Percentiles rank a stretch among this genome's conserved stretches.
Conservation (phyloP, 2,329 filamentous ascomycete species). For the Neopestalotiopsis sp. region DNA sequence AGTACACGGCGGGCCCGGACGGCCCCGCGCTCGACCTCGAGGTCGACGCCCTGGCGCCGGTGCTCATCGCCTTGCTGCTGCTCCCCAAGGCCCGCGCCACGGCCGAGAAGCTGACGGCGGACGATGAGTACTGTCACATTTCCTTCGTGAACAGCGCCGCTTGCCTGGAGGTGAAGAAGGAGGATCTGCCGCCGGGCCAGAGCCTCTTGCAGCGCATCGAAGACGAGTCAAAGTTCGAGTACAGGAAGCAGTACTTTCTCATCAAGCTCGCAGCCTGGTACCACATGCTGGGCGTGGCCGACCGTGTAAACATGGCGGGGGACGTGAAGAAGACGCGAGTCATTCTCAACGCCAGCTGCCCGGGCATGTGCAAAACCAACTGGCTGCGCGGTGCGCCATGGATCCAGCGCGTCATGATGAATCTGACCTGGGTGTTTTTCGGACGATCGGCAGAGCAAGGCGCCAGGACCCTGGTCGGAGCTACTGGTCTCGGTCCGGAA, state of each 20-base stretch:
- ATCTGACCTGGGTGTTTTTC: too few species aligned
- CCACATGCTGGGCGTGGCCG: constrained; percentile 20
- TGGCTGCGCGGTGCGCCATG: too few species aligned
- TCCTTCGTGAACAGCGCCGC: constrained; percentile 41
- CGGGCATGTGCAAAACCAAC: too few species aligned
- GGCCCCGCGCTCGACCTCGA: constrained; percentile 58
- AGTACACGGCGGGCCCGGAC: constrained; percentile 40
- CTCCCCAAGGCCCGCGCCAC: constrained; percentile 48
- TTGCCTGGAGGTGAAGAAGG: constrained; percentile 23
- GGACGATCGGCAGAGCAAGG: too few species aligned
- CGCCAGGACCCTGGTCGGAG: too few species aligned
- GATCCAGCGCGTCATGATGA: too few species aligned
- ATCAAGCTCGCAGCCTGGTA: constrained; percentile 41
- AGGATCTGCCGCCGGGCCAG: constrained; percentile 21
- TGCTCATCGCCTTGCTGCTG: constrained; percentile 56
- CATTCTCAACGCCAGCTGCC: too few species aligned
- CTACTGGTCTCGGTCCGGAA: too few species aligned
- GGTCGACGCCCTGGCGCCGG: constrained; percentile 62
- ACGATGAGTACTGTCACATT: constrained; percentile 35
- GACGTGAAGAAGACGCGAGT: too few species aligned
- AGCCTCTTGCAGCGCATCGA: constrained; percentile 23
- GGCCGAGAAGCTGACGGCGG: constrained; percentile 33
- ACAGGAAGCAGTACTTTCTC: constrained; percentile 29
- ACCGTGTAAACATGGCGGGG: not conserved
- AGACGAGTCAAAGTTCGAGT: constrained; percentile 25